Conservation (phyloP, 2,329 filamentous ascomycete genomes). For the Exophiala calicioides region DNA sequence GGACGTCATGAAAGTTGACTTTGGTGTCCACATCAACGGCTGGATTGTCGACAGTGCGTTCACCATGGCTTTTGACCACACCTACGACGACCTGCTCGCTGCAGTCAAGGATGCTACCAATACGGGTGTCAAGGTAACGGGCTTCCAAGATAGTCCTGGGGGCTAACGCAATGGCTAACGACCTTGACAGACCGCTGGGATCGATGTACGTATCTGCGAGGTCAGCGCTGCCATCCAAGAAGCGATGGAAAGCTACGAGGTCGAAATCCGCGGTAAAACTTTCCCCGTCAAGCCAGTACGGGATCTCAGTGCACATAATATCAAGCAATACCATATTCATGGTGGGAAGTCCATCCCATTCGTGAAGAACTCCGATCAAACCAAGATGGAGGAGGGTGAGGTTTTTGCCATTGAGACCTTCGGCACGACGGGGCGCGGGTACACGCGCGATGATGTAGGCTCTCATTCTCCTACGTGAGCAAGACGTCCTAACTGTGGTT, state of each 20-base stretch:
- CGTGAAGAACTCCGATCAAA: conserved; percentile 51
- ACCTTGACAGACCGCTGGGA: conserved; percentile 48
- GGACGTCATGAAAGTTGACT: conserved; percentile 82
- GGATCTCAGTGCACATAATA: conserved; percentile 58
- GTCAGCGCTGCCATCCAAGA: conserved; percentile 62
- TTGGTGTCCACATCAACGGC: conserved; percentile 78
- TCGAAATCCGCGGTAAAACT: conserved; percentile 55
- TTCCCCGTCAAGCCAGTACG: conserved; percentile 58
- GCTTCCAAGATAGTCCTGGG: not conserved
- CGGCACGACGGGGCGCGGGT: conserved; percentile 56
- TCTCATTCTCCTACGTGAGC: not conserved
- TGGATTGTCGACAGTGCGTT: conserved; percentile 81
- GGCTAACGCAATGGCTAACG: conserved; percentile 18
- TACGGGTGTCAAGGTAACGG: conserved; percentile 48
- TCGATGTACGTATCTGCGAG: conserved; percentile 57
- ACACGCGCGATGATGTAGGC: conserved; percentile 49
- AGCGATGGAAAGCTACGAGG: conserved; percentile 63
- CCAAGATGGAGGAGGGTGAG: conserved; percentile 61
- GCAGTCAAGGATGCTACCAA: conserved; percentile 77
- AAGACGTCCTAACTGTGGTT: conserved; percentile 17
- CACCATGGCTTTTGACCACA: conserved; percentile 72
- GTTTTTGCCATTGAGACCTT: conserved; percentile 62
- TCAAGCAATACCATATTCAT: conserved; percentile 57
- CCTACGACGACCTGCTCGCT: conserved; percentile 72
- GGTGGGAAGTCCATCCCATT: conserved; percentile 59